A percentile compares a stretch with the other conserved stretches of the same genome.
These are phyloP conservation scores for Globisporangium iwayamae DNA, from an alignment of 352 stramenopile species.

Conservation along the genomic window DNA sequence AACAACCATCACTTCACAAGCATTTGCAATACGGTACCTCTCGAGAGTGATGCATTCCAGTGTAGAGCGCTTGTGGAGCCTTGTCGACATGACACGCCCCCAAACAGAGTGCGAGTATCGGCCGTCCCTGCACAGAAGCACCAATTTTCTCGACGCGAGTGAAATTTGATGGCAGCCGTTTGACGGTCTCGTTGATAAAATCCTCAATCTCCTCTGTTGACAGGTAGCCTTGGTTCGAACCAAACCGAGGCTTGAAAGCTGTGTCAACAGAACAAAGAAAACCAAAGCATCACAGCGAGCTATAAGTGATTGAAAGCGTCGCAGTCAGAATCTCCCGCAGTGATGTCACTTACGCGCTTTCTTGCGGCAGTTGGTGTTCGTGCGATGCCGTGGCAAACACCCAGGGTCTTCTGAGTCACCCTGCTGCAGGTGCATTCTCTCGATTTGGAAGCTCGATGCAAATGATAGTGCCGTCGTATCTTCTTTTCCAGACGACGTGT, in stretches of 20 bases:
- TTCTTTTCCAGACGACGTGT: not conserved
- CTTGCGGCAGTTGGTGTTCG: constrained; percentile 35
- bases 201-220: constrained; percentile 56
- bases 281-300: not conserved
- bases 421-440: constrained; percentile 25
- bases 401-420: constrained; percentile 26
- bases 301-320: not conserved
- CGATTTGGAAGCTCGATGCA: constrained; percentile 14
- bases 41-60: constrained; percentile 80
- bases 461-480: not conserved
- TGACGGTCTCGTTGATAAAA: constrained; percentile 44
- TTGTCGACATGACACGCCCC: constrained; percentile 35
- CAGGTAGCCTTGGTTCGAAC: constrained; percentile 58
- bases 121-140: constrained; percentile 49
- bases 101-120: constrained; percentile 64
- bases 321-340: not conserved
- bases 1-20: not conserved
- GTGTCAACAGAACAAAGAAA: not conserved
- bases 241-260: constrained; percentile 51
- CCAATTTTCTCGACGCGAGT: constrained; percentile 57
- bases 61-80: constrained; percentile 68
- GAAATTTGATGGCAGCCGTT: constrained; percentile 34
- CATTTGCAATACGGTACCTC: constrained; percentile 35
- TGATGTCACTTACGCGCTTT: constrained; percentile 30
- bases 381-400: constrained; percentile 31